A percentile compares a stretch with the other conserved stretches of the same genome.
Evolutionary conservation across 106 monocot species (phyloP).

Genomic region (Ottelia alismoides): DNA sequence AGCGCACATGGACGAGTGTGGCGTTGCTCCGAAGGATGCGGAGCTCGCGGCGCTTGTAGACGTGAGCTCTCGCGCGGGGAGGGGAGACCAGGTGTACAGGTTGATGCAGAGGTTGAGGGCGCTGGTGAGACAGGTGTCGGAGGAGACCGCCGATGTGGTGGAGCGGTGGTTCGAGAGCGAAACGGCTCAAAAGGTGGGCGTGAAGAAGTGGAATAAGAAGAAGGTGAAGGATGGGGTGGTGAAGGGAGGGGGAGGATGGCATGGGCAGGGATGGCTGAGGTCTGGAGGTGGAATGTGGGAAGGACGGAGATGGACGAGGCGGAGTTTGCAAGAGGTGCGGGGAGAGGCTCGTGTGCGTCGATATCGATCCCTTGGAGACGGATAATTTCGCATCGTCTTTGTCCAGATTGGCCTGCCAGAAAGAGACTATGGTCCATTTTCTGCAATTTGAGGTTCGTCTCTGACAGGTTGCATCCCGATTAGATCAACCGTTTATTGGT

Average conservation of each 20-base stretch:
- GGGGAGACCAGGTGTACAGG: slow-evolving; percentile 59
- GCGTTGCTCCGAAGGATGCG: slow-evolving; percentile 58
- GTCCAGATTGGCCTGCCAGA: slow-evolving; percentile 39
- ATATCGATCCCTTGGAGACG: slow-evolving; percentile 85
- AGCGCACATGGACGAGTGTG: slow-evolving; percentile 46
- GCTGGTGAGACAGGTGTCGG: slow-evolving; percentile 42
- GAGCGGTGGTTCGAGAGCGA: slow-evolving; percentile 64
- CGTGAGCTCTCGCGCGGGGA: slow-evolving; percentile 19
- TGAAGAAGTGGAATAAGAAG: slow-evolving; percentile 49
- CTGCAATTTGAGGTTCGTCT: slow-evolving; percentile 49
- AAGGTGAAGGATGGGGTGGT: slow-evolving; percentile 60
- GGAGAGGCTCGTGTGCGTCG: slow-evolving; percentile 73
- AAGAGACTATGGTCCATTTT: slow-evolving; percentile 46
- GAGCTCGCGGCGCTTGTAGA: slow-evolving; percentile 57
- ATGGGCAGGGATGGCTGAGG: slow-evolving; percentile 88
- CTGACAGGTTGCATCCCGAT: neutral
- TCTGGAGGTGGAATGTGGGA: slow-evolving; percentile 65
- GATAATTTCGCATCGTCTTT: slow-evolving; percentile 60
- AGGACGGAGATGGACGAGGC: slow-evolving; percentile 50
- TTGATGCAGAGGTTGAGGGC: slow-evolving; percentile 53
- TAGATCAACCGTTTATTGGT: neutral
- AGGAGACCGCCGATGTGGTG: slow-evolving; percentile 38
- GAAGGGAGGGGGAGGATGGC: slow-evolving; percentile 94
- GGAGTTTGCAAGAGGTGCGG: slow-evolving; percentile 62
- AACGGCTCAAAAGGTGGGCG: slow-evolving; percentile 37